phyloP scores from a whole-genome alignment of 2,329 filamentous ascomycete species.

The Calycina marina region DNA sequence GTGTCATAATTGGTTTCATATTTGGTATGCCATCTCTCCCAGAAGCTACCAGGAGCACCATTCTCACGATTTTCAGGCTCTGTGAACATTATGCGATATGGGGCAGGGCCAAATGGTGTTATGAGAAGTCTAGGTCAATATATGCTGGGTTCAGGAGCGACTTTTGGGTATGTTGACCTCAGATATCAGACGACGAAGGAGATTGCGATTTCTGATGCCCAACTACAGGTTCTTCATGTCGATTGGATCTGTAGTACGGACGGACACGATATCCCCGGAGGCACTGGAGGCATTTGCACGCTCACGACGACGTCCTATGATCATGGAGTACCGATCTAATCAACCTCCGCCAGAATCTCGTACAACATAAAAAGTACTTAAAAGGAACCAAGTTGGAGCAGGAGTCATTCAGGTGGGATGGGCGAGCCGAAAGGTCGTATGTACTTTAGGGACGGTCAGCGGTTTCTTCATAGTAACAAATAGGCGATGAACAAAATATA shows the following conservation, averaged over 20 bases:
- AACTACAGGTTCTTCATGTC: constrained; percentile 80
- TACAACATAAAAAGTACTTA: constrained; percentile 7
- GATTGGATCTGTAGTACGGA: constrained; percentile 90
- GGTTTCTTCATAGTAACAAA: no score
- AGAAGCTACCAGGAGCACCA: neutral
- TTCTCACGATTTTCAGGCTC: constrained; percentile 42
- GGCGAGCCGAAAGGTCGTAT: neutral
- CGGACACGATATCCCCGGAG: constrained; percentile 62
- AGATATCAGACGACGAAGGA: no score
- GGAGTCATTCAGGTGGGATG: no score
- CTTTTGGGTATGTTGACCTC: constrained; percentile 92
- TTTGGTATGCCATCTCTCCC: constrained; percentile 48
- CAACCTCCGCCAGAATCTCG: constrained; percentile 4
- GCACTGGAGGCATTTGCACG: constrained; percentile 61
- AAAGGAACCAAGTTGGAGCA: no score
- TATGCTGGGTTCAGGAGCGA: constrained; percentile 88
- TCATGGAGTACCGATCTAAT: constrained; percentile 30
- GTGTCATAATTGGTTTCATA: constrained; percentile 93
- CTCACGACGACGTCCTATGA: constrained; percentile 59
- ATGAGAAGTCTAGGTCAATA: constrained; percentile 92
- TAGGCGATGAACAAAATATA: no score
- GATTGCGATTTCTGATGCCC: neutral
- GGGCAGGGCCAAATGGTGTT: constrained; percentile 83
- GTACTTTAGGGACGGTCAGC: no score
- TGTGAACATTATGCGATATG: constrained; percentile 90